Conservation (phyloP, 1,284 basidiomycete species). For the Polyporus tsugae region DNA sequence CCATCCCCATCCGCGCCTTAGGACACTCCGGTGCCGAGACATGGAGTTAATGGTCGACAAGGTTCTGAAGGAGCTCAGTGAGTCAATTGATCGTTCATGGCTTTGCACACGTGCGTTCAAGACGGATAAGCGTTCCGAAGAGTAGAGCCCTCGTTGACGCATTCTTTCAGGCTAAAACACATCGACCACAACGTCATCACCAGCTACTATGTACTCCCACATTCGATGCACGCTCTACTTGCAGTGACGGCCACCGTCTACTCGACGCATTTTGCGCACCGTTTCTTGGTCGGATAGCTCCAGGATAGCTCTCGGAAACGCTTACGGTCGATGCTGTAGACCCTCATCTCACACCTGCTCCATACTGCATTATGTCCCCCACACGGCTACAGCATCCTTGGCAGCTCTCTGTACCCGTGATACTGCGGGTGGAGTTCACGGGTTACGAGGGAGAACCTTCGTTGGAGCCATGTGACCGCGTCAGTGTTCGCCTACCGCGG, state of each 20-base stretch:
- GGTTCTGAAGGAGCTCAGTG: neutral
- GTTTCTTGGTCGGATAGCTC: neutral
- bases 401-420: neutral
- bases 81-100: neutral
- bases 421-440: conserved; percentile 26
- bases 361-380: neutral
- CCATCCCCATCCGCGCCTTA: neutral
- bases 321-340: neutral
- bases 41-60: neutral
- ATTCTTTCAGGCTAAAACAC: neutral
- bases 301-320: neutral
- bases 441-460: conserved; percentile 24
- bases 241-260: neutral
- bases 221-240: neutral
- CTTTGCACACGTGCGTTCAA: neutral
- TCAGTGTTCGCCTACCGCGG: conserved; percentile 6
- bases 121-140: neutral
- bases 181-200: conserved; percentile 5
- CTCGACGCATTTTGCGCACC: neutral
- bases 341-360: neutral
- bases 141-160: neutral
- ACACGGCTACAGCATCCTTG: neutral
- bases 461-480: conserved; percentile 27
- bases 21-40: neutral
- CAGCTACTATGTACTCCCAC: neutral